phyloP scores from a whole-genome alignment of 805 yeast genomes.

The Spathaspora boniae region DNA sequence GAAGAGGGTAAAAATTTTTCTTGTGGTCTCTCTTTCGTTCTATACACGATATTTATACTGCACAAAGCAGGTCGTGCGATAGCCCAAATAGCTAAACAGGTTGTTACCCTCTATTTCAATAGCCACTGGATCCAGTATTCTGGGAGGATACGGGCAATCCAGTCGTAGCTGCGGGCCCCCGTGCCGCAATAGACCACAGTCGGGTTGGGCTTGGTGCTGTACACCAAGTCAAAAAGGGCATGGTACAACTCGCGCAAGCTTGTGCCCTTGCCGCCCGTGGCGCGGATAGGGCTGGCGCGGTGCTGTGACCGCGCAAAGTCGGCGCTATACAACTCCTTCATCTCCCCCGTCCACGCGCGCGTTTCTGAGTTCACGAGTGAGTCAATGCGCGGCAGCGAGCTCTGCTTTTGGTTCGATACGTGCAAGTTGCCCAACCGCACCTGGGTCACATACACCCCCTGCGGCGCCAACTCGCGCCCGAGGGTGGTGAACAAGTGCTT shows the following conservation, averaged over 20 bases:
- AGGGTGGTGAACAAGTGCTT: conserved; percentile 31
- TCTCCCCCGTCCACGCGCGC: conserved; percentile 35
- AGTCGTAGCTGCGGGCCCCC: conserved; percentile 39
- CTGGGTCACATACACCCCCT: conserved; percentile 35
- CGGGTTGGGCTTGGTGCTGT: conserved; percentile 18
- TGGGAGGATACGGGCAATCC: conserved; percentile 30
- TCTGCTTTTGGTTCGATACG: conserved; percentile 19
- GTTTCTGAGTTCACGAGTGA: conserved; percentile 33
- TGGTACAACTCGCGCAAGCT: conserved; percentile 37
- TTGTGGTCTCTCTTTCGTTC: conserved; percentile 2
- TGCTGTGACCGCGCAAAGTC: conserved; percentile 30
- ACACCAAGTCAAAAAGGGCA: conserved; percentile 36
- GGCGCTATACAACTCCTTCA: conserved; percentile 29
- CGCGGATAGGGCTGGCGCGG: conserved; percentile 25
- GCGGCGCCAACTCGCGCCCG: conserved; percentile 34
- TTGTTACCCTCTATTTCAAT: conserved; percentile 4
- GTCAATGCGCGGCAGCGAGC: conserved; percentile 20
- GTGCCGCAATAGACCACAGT: conserved; percentile 39
- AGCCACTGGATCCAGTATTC: conserved; percentile 26
- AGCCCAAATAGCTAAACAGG: conserved; percentile 1
- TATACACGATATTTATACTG: not conserved
- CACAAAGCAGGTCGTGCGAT: conserved; percentile 2
- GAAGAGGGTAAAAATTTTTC: conserved; percentile 7
- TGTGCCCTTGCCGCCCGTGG: conserved; percentile 26
- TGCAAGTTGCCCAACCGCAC: conserved; percentile 39